Conservation (phyloP, 2,329 filamentous ascomycete genomes). For the Microascus cirrosus region DNA sequence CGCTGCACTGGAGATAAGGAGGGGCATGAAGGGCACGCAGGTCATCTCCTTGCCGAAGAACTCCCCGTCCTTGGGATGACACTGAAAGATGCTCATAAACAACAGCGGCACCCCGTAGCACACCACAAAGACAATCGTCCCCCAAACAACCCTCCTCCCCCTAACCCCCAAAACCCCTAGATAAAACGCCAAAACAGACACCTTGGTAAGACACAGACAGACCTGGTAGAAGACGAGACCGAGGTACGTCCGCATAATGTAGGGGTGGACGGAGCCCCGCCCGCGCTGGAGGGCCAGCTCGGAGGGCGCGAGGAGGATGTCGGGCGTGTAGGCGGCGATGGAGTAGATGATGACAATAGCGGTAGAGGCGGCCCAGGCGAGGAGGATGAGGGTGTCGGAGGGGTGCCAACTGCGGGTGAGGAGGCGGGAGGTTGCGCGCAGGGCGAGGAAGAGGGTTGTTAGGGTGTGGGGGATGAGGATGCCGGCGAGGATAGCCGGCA, state of each 20-base stretch:
- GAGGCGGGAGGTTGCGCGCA: conserved; percentile 16
- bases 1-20: conserved; percentile 29
- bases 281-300: conserved; percentile 4
- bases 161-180: conserved; percentile 21
- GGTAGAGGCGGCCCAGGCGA: conserved; percentile 19
- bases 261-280: conserved; percentile 9
- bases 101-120: conserved; percentile 22
- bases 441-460: conserved; percentile 18
- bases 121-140: conserved; percentile 20
- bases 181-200: conserved; percentile 26
- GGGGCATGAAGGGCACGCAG: conserved; percentile 27
- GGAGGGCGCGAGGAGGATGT: conserved; percentile 9
- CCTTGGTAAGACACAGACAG: conserved; percentile 24
- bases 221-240: conserved; percentile 25
- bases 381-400: conserved; percentile 19
- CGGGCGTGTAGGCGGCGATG: conserved; percentile 14
- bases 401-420: conserved; percentile 20
- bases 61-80: conserved; percentile 24
- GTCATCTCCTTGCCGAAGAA: conserved; percentile 20
- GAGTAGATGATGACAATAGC: conserved; percentile 19
- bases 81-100: conserved; percentile 28
- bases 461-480: conserved; percentile 19
- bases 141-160: conserved; percentile 20
- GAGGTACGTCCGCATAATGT: conserved; percentile 19
- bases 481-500: conserved; percentile 16